Evolutionary conservation across 1,284 basidiomycete species (phyloP).

Genomic region (Austroboletus niveus): DNA sequence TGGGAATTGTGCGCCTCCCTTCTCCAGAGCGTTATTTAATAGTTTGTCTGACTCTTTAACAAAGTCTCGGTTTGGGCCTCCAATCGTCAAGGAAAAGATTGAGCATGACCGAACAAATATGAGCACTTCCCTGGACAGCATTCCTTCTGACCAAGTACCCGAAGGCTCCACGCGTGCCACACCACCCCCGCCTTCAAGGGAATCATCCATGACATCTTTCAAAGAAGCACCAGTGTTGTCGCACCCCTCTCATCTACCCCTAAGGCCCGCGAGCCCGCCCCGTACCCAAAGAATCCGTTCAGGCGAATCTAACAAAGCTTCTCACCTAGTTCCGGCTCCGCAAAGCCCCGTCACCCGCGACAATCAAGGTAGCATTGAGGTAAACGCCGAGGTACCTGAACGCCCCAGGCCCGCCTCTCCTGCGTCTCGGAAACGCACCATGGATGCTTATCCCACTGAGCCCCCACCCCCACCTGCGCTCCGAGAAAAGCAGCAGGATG

Average conservation of each 20-base stretch:
- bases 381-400: conserved; percentile 4
- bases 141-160: conserved; percentile 7
- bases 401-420: conserved; percentile 9
- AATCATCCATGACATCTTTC: conserved; percentile 27
- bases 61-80: conserved; percentile 35
- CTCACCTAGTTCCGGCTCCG: background rate
- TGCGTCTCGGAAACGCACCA: conserved; percentile 2
- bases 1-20: conserved; percentile 19
- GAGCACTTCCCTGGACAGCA: conserved; percentile 20
- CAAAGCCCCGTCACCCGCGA: conserved; percentile 1
- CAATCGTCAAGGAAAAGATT: conserved; percentile 21
- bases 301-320: conserved; percentile 7
- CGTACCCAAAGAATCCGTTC: conserved; percentile 6
- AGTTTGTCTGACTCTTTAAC: background rate
- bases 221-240: conserved; percentile 11
- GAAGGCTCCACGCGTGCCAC: conserved; percentile 25
- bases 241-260: conserved; percentile 23
- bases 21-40: background rate
- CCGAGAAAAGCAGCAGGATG: conserved; percentile 7
- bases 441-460: conserved; percentile 10
- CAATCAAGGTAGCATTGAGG: conserved; percentile 4
- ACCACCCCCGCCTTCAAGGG: conserved; percentile 30
- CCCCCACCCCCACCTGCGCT: background rate
- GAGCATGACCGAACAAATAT: conserved; percentile 7
- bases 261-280: conserved; percentile 22